These are phyloP conservation scores for Piper longum DNA, from an alignment of 164 flowering plant genomes.

Conservation along the genomic window DNA sequence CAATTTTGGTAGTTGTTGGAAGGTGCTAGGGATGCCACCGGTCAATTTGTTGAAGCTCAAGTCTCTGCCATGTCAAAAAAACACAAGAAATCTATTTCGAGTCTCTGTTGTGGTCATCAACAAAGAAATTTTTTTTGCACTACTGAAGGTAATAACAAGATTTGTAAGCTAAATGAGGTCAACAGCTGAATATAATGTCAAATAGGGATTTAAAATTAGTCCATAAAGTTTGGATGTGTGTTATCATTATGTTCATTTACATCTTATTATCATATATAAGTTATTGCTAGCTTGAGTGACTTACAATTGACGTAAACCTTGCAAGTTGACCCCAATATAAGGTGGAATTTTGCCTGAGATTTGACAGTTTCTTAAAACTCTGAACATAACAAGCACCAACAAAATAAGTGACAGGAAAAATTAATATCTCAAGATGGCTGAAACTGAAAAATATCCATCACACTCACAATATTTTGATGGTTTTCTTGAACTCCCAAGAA, in stretches of 20 bases:
- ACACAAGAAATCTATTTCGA: too few species aligned
- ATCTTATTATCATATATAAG: too few species aligned
- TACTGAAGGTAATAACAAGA: not conserved
- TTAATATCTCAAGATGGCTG: not conserved
- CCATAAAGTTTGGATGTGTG: too few species aligned
- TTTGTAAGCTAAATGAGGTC: not conserved
- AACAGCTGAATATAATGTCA: not conserved
- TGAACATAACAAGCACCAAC: not conserved
- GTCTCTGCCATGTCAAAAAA: conserved; percentile 6
- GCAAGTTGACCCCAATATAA: conserved; percentile 20
- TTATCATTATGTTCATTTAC: too few species aligned
- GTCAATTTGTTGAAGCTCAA: conserved; percentile 16
- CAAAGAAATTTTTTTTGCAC: too few species aligned
- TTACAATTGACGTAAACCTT: not conserved
- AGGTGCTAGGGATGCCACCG: conserved; percentile 11
- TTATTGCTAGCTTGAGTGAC: not conserved
- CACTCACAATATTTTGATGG: conserved; percentile 35
- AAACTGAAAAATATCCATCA: not conserved
- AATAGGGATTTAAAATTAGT: not conserved
- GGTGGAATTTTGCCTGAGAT: not conserved
- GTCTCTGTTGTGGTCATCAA: too few species aligned
- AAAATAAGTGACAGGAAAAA: too few species aligned
- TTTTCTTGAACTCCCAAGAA: conserved; percentile 19
- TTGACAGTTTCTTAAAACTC: not conserved
- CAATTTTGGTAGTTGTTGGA: not conserved